Evolutionary conservation across 2,329 filamentous ascomycete species (phyloP).

Genomic region (Thielaviopsis euricoi): DNA sequence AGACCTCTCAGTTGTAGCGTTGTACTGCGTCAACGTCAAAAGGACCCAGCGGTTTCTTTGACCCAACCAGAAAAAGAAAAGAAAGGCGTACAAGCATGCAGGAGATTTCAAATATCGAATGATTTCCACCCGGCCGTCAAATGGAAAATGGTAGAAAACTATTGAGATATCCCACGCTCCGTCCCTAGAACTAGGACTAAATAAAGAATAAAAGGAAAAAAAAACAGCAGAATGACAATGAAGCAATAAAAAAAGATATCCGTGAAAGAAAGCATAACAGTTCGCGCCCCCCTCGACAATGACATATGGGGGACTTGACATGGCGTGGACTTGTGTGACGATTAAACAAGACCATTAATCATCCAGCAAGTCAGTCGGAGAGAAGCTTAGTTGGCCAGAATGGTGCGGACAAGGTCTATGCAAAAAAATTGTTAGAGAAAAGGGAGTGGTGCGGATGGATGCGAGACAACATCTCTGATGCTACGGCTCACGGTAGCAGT

Average conservation of each 20-base stretch:
- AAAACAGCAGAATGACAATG: neutral
- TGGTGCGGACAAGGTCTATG: constrained; percentile 70
- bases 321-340: neutral
- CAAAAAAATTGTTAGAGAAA: constrained; percentile 4
- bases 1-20: neutral
- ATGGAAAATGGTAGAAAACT: neutral
- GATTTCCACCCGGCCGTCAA: neutral
- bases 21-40: neutral
- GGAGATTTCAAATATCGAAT: neutral
- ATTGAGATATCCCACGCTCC: neutral
- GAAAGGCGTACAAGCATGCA: neutral
- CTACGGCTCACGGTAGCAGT: neutral
- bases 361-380: neutral
- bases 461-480: neutral
- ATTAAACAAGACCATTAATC: constrained; percentile 4
- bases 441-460: neutral
- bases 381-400: constrained; percentile 56
- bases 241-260: neutral
- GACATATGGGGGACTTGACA: neutral
- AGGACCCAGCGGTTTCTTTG: neutral
- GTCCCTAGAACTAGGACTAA: neutral
- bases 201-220: neutral
- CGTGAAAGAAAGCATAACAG: constrained; percentile 10
- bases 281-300: constrained; percentile 7
- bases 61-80: neutral